Conservation (phyloP, 306 rosid genomes). For the Luffa aegyptiaca region DNA sequence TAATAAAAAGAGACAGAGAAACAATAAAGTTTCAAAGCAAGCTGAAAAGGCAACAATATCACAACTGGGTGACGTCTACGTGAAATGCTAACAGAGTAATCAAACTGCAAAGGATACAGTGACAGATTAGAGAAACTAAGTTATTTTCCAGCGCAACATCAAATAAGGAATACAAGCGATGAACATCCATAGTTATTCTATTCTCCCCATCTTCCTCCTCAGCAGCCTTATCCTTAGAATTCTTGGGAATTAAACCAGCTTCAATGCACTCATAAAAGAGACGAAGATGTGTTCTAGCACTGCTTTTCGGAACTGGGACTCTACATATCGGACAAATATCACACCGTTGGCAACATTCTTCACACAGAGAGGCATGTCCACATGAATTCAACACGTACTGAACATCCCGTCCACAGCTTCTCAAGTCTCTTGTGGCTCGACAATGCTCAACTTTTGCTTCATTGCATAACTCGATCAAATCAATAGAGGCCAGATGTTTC, state of each 20-base stretch:
- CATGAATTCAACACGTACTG: conserved; percentile 64
- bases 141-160: conserved; percentile 98
- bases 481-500: conserved; percentile 77
- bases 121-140: conserved; percentile 79
- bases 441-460: conserved; percentile 92
- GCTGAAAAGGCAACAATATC: not conserved
- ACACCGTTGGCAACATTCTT: conserved; percentile 85
- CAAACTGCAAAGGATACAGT: conserved; percentile 65
- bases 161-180: conserved; percentile 72
- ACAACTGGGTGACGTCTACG: not conserved
- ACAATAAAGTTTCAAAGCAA: not conserved
- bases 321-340: conserved; percentile 89
- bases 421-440: conserved; percentile 94
- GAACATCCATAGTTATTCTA: conserved; percentile 62
- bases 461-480: conserved; percentile 75
- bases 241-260: conserved; percentile 80
- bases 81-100: not conserved
- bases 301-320: conserved; percentile 48
- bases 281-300: conserved; percentile 47
- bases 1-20: not conserved
- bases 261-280: conserved; percentile 74
- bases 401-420: conserved; percentile 90
- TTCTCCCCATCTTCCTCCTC: conserved; percentile 70
- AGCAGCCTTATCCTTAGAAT: conserved; percentile 64
- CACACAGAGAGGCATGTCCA: conserved; percentile 91